These are phyloP conservation scores for Emmonsia crescens DNA, from an alignment of 2,329 filamentous ascomycete genomes.

Conservation along the genomic window DNA sequence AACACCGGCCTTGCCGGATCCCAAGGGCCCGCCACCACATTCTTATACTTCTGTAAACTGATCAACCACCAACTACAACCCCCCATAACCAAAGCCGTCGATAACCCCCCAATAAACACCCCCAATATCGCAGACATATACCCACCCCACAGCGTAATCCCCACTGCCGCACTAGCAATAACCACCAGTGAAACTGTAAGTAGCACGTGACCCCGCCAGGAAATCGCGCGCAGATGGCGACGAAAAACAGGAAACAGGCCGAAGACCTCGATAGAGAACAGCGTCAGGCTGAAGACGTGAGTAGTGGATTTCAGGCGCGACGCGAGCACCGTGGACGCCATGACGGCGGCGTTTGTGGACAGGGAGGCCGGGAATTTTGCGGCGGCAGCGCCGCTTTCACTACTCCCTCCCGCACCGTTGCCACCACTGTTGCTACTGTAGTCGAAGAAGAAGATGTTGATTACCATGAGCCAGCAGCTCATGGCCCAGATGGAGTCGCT, in stretches of 20 bases:
- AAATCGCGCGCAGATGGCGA: constrained; percentile 72
- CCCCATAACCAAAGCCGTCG: constrained; percentile 71
- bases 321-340: constrained; percentile 90
- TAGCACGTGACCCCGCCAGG: constrained; percentile 67
- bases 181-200: constrained; percentile 68
- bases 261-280: constrained; percentile 96
- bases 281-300: constrained; percentile 85
- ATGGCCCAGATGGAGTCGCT: constrained; percentile 96
- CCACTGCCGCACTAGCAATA: constrained; percentile 69
- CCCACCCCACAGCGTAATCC: constrained; percentile 47
- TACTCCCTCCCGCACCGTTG: constrained; percentile 8
- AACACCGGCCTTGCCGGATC: constrained; percentile 72
- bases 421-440: constrained; percentile 54
- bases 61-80: constrained; percentile 98
- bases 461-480: constrained; percentile 80
- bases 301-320: constrained; percentile 80
- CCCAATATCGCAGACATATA: constrained; percentile 53
- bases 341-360: constrained; percentile 90
- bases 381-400: constrained; percentile 30
- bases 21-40: constrained; percentile 96
- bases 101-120: constrained; percentile 61
- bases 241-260: constrained; percentile 95
- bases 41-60: constrained; percentile 95
- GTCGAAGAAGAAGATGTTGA: constrained; percentile 98
- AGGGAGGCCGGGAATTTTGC: constrained; percentile 51